Percentiles rank a stretch among this genome's conserved stretches.
phyloP scores from a whole-genome alignment of 768 basidiomycete genomes.

The Zangia roseola region DNA sequence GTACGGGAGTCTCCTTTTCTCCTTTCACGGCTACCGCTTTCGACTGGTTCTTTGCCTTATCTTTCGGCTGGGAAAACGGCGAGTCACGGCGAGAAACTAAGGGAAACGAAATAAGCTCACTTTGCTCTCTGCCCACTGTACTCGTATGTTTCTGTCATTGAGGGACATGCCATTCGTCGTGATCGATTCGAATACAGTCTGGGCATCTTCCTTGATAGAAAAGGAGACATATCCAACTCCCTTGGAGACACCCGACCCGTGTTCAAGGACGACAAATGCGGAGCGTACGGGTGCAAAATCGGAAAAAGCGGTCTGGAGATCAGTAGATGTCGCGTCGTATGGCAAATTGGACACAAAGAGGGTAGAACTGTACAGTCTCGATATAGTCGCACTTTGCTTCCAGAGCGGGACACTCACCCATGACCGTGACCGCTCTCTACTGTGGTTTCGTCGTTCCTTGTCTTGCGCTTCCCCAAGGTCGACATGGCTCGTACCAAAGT shows the following conservation, averaged over 20 bases:
- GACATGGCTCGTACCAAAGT: constrained; percentile 4
- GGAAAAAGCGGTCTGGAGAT: constrained; percentile 90
- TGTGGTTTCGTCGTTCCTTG: constrained; percentile 15
- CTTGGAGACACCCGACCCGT: constrained; percentile 73
- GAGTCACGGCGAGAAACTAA: not conserved
- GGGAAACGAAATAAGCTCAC: constrained; percentile 37
- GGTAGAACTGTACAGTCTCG: constrained; percentile 55
- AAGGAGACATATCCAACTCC: constrained; percentile 98
- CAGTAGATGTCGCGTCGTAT: constrained; percentile 85
- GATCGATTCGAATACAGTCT: constrained; percentile 64
- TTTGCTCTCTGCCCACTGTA: constrained; percentile 81
- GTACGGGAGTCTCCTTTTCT: constrained; percentile 40
- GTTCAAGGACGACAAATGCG: constrained; percentile 89
- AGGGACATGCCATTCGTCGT: constrained; percentile 62
- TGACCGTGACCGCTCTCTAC: constrained; percentile 7
- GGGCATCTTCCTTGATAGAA: constrained; percentile 85
- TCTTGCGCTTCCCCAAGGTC: constrained; percentile 30
- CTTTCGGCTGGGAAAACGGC: constrained; percentile 40
- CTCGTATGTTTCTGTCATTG: constrained; percentile 66
- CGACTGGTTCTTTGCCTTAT: constrained; percentile 32
- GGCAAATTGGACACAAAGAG: constrained; percentile 94
- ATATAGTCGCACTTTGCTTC: not conserved
- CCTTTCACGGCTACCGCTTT: constrained; percentile 32
- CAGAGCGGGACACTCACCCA: constrained; percentile 15
- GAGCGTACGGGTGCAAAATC: constrained; percentile 92